Evolutionary conservation across 192 early-diverging fungal genomes (phyloP).

Genomic region (Geosiphon pyriformis): DNA sequence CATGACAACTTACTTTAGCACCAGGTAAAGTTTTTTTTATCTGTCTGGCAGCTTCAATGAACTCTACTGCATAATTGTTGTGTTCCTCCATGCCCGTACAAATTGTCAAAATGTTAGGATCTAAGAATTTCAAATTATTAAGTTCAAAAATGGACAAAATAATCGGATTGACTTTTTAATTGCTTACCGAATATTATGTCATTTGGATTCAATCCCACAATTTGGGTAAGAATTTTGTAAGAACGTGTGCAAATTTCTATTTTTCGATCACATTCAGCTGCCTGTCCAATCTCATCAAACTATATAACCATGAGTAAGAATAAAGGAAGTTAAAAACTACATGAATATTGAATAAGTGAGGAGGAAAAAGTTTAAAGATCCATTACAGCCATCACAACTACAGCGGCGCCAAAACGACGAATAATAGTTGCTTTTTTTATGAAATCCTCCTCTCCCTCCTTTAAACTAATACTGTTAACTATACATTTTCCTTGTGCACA

Average conservation of each 20-base stretch:
- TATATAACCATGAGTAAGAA: constrained; percentile 19
- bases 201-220: constrained; percentile 78
- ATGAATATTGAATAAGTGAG: neutral
- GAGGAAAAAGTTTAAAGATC: neutral
- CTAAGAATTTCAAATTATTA: constrained; percentile 33
- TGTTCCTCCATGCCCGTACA: constrained; percentile 97
- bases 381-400: constrained; percentile 90
- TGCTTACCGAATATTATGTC: constrained; percentile 77
- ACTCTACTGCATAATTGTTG: constrained; percentile 93
- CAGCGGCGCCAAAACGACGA: constrained; percentile 88
- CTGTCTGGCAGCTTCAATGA: constrained; percentile 67
- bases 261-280: constrained; percentile 79
- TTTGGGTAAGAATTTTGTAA: constrained; percentile 81
- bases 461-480: constrained; percentile 94
- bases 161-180: no score
- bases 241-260: constrained; percentile 85
- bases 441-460: constrained; percentile 92
- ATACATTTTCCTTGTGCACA: constrained; percentile 97
- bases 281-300: constrained; percentile 94
- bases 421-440: constrained; percentile 85
- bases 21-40: constrained; percentile 82
- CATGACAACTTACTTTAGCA: constrained; percentile 88
- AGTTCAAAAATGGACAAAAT: neutral
- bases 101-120: constrained; percentile 95
- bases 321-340: neutral